Base-by-base conservation (phyloP, 2,329 filamentous ascomycete genomes). In the Dendryphion nanum region DNA sequence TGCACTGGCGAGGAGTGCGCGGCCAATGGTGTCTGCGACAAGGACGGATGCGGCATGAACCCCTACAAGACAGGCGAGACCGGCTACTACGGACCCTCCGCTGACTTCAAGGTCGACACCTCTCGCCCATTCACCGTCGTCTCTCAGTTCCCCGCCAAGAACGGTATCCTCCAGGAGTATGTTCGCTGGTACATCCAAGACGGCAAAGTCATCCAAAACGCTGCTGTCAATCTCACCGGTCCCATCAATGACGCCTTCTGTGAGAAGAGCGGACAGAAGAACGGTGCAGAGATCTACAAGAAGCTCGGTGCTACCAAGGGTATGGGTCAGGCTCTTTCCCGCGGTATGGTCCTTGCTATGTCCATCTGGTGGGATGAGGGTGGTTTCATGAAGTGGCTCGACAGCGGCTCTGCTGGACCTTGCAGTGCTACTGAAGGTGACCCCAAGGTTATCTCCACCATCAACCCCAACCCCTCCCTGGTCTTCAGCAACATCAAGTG, bases 101-200 rank as follows among this genome's bases (percentile, higher is more conserved):
- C 23, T 26, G 44, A 21, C 21, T 20, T 53, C 18, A 81, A 68
- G 35, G 67, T 86, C 50, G 76, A 84, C 59, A 82, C 80, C 38
- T 74, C 63, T 45, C 69, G 72, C 57, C 76, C 77, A 51, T 63
- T 85, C 51, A 85, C 81, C 6, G 79, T 86, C 17, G 77, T 85
- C 40, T 85, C 82, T 7, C 81, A 85, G 62, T 85, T 85, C 69
- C 64, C 79, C 49, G 78, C 76, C 37, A 78, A 73, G 34, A 61
- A 71, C 42, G 80, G 81, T 40, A 64, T 68, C 7, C 76, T 85
- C 33, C 70, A 67, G 36, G 75, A 81, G 62, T 82, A 85, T 61
- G 76, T 75, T 51, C 78, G 82, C 51, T 73, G 82, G 64, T 85
- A 85, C 61, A 74, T 82, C 40, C 82, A 85, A 67, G 67, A 78